Conservation (phyloP, 2,329 filamentous ascomycete genomes). For the Xylaria arbuscula region DNA sequence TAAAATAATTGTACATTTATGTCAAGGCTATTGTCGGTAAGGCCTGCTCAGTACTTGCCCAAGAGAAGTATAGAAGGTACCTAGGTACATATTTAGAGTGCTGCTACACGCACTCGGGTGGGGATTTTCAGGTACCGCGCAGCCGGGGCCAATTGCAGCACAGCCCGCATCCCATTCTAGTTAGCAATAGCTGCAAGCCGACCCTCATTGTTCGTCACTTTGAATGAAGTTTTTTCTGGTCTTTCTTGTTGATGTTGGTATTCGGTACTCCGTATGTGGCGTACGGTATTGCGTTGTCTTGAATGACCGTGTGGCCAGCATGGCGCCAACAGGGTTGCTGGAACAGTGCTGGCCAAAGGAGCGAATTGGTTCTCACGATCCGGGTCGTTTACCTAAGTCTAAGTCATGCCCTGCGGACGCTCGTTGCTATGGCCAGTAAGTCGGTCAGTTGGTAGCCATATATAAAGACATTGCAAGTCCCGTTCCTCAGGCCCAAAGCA, state of each 20-base stretch:
- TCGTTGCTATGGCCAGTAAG: slow-evolving; percentile 8
- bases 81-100: not conserved
- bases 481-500: slow-evolving; percentile 14
- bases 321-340: slow-evolving; percentile 31
- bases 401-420: slow-evolving; percentile 8
- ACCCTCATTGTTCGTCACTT: slow-evolving; percentile 41
- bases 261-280: slow-evolving; percentile 32
- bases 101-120: slow-evolving; percentile 6
- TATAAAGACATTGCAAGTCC: slow-evolving; percentile 36
- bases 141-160: slow-evolving; percentile 45
- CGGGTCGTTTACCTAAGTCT: slow-evolving; percentile 1
- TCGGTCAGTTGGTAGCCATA: slow-evolving; percentile 3
- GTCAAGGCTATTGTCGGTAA: too few species aligned
- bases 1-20: too few species aligned
- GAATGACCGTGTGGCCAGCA: slow-evolving; percentile 19
- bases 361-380: slow-evolving; percentile 27
- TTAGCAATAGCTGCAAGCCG: slow-evolving; percentile 41
- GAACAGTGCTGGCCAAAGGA: slow-evolving; percentile 23
- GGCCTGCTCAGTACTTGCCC: too few species aligned
- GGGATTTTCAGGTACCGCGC: slow-evolving; percentile 48
- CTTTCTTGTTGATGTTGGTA: slow-evolving; percentile 6
- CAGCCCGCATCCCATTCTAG: slow-evolving; percentile 44
- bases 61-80: too few species aligned
- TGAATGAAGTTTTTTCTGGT: slow-evolving; percentile 36
- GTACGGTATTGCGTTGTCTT: slow-evolving; percentile 31